phyloP scores from a whole-genome alignment of 805 yeast species.

The Helenozyma baotianmanensis region DNA sequence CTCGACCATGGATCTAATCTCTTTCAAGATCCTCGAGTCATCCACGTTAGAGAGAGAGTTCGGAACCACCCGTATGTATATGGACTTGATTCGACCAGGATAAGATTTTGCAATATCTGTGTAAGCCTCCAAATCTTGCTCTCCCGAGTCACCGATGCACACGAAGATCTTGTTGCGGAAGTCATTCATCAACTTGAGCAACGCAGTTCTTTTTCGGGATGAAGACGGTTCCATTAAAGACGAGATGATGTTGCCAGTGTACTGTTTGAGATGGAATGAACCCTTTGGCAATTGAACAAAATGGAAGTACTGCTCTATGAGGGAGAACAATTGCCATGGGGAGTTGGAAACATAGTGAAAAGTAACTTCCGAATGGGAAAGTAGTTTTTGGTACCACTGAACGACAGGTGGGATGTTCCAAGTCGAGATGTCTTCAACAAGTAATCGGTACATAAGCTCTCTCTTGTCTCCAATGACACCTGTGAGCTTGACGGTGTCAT shows the following conservation, averaged over 20 bases:
- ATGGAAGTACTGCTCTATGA: conserved; percentile 53
- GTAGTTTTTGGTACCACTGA: conserved; percentile 61
- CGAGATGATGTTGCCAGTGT: conserved; percentile 74
- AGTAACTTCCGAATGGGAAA: conserved; percentile 41
- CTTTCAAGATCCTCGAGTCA: conserved; percentile 30
- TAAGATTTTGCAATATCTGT: conserved; percentile 55
- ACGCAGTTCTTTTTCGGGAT: conserved; percentile 67
- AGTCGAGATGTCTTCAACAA: conserved; percentile 58
- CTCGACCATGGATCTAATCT: conserved; percentile 21
- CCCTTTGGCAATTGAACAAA: conserved; percentile 65
- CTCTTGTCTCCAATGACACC: conserved; percentile 89
- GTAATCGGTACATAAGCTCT: conserved; percentile 72
- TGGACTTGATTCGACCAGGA: conserved; percentile 66
- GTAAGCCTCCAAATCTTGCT: conserved; percentile 90
- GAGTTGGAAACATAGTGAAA: conserved; percentile 94
- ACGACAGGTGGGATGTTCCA: conserved; percentile 75
- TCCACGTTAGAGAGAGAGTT: conserved; percentile 60
- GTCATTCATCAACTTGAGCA: conserved; percentile 61
- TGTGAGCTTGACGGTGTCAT: conserved; percentile 87
- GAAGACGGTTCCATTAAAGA: conserved; percentile 85
- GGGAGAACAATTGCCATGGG: conserved; percentile 82
- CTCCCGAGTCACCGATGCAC: conserved; percentile 93
- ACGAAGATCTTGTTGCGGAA: conserved; percentile 77
- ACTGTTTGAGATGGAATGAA: conserved; percentile 82
- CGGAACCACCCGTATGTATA: conserved; percentile 75